Evolutionary conservation across 345 rosid genomes (phyloP), one percentile per base, ranked within the genome.

Genomic region (Populus ilicifolia): DNA sequence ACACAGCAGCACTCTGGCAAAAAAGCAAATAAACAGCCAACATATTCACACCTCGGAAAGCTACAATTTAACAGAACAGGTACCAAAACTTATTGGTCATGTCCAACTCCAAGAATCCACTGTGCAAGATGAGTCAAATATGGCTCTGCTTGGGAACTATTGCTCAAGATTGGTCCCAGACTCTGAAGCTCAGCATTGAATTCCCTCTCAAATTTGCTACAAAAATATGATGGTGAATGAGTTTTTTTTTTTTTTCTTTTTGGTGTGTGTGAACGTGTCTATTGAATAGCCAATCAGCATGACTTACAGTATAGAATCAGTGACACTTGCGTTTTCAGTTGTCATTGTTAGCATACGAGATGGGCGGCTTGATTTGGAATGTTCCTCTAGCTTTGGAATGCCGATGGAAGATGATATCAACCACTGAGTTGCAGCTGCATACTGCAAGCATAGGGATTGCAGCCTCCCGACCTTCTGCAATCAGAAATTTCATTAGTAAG

Each of bases 391-490:
- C 77, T 86, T 84, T 29, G 83, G 84, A 70, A 93, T 87, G 78
- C 89, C 94, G 20, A 91, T 50, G 23, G 97, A 92, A 21, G 97
- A 92, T 67, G 99, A 87, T 89, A 96, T 89, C 82, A 96, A 80
- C 98, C 99, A 93, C 77, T 92, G 98, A 66, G 97, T 89, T 36
- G 99, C 99, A 29, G 95, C 93, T 7, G 97, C 97, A 76, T 92
- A 96, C 77, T 92, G 98, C 75, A 92, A 83, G 81, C 98, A 96
- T 80, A 93, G 71, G 6, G 91, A 88, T 85, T 92, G 92, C 84
- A 96, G 76, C 90, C 80, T 96, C 87, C 89, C 98, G 88, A 93
- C 91, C 84, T 92, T 93, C 99, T 96, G 92, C 85, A 87, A 61
- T 38, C 68, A n/a, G n/a, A 67, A 63, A 75, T 76, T 21, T 16